Evolutionary conservation across 73 alveolate genomes (phyloP), one percentile per base, ranked within the genome.

Genomic region (Effrenium voratum): DNA sequence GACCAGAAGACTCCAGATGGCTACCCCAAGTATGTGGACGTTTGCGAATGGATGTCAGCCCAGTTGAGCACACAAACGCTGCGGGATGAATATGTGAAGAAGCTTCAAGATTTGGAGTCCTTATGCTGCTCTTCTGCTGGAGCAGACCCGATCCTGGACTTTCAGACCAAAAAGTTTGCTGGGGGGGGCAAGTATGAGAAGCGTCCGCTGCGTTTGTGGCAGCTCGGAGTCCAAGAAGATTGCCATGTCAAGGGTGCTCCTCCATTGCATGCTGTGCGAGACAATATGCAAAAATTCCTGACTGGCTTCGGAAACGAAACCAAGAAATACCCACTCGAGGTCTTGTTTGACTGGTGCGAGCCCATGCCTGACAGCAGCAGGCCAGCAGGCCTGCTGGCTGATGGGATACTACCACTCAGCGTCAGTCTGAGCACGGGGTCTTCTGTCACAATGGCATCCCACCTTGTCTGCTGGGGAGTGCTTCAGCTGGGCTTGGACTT

Each of bases 241-340:
- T 45, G 49, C 8, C 91, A 81, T 47, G 73, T 81, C 36, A 81
- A 81, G n/a, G 91, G 91, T 24, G 91, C 72, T 46, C 91, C 91
- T 5, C 68, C 91, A 41, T 36, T 47, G 32, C 91, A n/a, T 5
- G 30, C 72, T 6, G 34, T 6, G 38, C 66, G 15, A 36, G 47
- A 38, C 46, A 79, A 79, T 44, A 30, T 47, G 40, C 70, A 81
- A 55, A 47, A 38, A n/a, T 19, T 81, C 47, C 32, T 81, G 91
- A 47, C 43, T 0, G 50, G 73, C 32, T 30, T 10, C 5, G 91
- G 91, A 22, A 47, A 45, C 24, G 91, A 79, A 44, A 79, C 91
- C 2, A 6, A 19, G 72, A 81, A 81, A 45, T 47, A 30, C 40
- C 91, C 91, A 0, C 24, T 81, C 28, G 75, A 81, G 70, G 30